These are phyloP conservation scores for Trichoderma sp. DNA, from an alignment of 2,329 filamentous ascomycete species.

Conservation along the genomic window DNA sequence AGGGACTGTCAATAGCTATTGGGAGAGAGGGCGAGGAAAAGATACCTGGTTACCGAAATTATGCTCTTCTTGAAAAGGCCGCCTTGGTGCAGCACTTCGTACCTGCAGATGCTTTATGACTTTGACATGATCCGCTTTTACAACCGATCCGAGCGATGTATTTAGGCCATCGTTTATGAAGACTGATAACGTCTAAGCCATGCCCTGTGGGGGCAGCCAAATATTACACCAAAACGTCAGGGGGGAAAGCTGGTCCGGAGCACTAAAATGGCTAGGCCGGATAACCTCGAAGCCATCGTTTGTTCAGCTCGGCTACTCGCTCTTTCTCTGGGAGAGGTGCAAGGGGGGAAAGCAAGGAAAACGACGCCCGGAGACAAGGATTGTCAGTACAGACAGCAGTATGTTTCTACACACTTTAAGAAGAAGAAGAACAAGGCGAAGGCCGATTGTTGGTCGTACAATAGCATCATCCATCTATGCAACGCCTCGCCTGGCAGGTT, in stretches of 20 bases:
- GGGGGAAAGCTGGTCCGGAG: neutral
- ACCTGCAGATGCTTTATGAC: neutral
- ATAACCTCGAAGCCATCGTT: neutral
- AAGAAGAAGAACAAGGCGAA: neutral
- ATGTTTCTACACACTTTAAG: neutral
- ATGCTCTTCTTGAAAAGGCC: neutral
- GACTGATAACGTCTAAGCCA: neutral
- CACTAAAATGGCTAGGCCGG: neutral
- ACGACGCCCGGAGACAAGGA: neutral
- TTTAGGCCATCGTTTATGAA: neutral
- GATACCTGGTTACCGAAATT: neutral
- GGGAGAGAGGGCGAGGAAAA: neutral
- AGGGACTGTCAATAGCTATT: neutral
- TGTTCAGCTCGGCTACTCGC: neutral
- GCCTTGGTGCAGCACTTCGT: neutral
- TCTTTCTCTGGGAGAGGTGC: neutral
- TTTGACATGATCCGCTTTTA: neutral
- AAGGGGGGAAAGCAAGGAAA: neutral
- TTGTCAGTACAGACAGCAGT: neutral
- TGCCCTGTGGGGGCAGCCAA: neutral
- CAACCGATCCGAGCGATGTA: neutral
- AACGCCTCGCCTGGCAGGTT: conserved; percentile 20
- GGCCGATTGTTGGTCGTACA: neutral
- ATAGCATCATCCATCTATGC: neutral
- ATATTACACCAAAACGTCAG: neutral